phyloP scores from a whole-genome alignment of 768 basidiomycete genomes.

The Mycena chlorophos region DNA sequence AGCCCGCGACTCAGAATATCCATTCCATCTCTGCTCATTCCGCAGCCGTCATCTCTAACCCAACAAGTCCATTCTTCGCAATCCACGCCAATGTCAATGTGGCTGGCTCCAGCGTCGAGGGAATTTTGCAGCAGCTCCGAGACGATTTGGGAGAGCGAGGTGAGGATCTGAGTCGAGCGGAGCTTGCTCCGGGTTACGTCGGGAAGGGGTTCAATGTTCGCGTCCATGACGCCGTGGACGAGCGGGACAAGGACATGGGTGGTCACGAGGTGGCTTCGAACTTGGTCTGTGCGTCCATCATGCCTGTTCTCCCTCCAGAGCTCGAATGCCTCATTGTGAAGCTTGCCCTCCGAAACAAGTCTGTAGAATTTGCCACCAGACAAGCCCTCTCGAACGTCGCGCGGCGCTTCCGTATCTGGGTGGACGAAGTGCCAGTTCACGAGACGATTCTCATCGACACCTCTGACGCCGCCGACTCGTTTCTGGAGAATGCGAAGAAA shows the following conservation, averaged over 20 bases:
- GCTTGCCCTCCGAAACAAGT: no score
- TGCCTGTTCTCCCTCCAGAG: no score
- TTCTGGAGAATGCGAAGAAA: no score
- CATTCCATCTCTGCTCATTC: constrained; percentile 67
- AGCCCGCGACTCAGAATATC: constrained; percentile 49
- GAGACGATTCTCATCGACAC: no score
- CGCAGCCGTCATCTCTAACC: constrained; percentile 83
- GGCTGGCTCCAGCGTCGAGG: constrained; percentile 73
- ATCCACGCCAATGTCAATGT: constrained; percentile 72
- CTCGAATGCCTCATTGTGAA: no score
- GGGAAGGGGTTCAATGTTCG: constrained; percentile 51
- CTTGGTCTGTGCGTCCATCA: no score
- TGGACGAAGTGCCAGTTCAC: no score
- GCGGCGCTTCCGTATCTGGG: no score
- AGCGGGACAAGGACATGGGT: background rate
- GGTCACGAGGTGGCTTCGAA: background rate
- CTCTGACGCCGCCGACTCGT: no score
- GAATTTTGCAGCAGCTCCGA: constrained; percentile 90
- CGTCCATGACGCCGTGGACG: constrained; percentile 3
- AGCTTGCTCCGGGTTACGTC: constrained; percentile 65
- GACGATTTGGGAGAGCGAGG: constrained; percentile 75
- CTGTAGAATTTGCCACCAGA: no score
- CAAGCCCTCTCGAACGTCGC: no score
- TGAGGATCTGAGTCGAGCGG: constrained; percentile 82
- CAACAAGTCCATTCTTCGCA: constrained; percentile 79